phyloP scores from a whole-genome alignment of 139 green algal species.

The Auxenochlorella pyrenoidosa region DNA sequence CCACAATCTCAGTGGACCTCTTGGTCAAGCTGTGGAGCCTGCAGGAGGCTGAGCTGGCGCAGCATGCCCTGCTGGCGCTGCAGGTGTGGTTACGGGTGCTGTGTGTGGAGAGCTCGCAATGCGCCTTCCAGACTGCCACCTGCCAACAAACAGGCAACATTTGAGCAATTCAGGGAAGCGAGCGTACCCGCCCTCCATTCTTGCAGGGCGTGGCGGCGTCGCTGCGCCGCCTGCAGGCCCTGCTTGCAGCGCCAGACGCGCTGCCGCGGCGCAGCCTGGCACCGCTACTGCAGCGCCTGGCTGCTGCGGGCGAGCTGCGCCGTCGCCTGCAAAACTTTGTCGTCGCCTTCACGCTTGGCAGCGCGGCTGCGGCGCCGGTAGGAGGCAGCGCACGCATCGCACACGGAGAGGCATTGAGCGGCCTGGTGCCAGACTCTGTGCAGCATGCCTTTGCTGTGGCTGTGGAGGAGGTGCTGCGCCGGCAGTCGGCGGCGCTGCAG shows the following conservation, averaged over 20 bases:
- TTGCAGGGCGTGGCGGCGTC: slow-evolving; percentile 11
- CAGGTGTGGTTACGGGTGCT: too few species aligned
- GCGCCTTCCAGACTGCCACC: too few species aligned
- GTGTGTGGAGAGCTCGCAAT: too few species aligned
- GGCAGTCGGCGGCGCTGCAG: slow-evolving; percentile 23
- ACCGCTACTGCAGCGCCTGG: slow-evolving; percentile 5
- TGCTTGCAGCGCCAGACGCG: slow-evolving; percentile 17
- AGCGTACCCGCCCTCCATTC: too few species aligned
- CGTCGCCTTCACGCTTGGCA: background rate
- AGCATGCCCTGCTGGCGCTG: slow-evolving; percentile 24
- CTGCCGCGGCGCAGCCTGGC: slow-evolving; percentile 17
- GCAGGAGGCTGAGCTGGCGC: slow-evolving; percentile 22
- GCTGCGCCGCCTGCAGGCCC: slow-evolving; percentile 14
- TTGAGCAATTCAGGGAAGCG: too few species aligned
- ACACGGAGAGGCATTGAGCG: background rate
- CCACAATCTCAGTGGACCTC: background rate
- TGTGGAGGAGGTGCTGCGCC: slow-evolving; percentile 19
- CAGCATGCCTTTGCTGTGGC: slow-evolving; percentile 22
- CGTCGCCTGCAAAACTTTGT: slow-evolving; percentile 34
- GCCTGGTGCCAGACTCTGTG: background rate
- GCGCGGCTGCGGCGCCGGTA: background rate
- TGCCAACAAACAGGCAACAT: too few species aligned
- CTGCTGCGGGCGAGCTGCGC: slow-evolving; percentile 11
- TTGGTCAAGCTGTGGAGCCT: slow-evolving; percentile 30
- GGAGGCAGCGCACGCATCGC: background rate